Evolutionary conservation across 345 rosid genomes (phyloP).

Genomic region (Pistacia vera): DNA sequence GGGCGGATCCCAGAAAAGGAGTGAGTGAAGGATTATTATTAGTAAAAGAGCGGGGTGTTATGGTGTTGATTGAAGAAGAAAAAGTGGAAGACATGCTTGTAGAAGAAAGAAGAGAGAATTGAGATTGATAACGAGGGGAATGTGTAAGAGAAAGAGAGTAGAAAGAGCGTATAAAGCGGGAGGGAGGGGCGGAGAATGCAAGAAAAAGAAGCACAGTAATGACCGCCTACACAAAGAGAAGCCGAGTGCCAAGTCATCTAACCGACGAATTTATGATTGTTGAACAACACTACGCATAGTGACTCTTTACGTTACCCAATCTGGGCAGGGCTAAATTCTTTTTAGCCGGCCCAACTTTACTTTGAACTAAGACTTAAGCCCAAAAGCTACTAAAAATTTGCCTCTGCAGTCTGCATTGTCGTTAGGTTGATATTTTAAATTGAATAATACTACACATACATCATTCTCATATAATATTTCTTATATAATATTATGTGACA

Average conservation of each 20-base stretch:
- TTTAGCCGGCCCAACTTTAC: not conserved
- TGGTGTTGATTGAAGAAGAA: not conserved
- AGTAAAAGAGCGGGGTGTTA: not conserved
- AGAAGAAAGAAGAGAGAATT: not conserved
- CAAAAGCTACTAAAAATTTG: too few species aligned
- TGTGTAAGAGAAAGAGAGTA: not conserved
- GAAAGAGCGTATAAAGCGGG: not conserved
- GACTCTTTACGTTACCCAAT: not conserved
- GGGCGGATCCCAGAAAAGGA: slow-evolving; percentile 10
- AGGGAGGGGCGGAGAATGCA: slow-evolving; percentile 2
- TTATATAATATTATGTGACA: too few species aligned
- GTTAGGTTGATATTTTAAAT: too few species aligned
- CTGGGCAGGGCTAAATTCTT: not conserved
- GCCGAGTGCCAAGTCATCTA: not conserved
- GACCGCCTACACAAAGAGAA: slow-evolving; percentile 6
- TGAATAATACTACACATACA: too few species aligned
- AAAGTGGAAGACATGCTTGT: not conserved
- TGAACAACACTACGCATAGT: too few species aligned
- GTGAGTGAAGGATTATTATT: not conserved
- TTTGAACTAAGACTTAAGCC: too few species aligned
- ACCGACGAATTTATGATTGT: not conserved
- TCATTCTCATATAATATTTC: too few species aligned
- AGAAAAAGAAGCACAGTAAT: slow-evolving; percentile 1
- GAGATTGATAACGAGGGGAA: not conserved
- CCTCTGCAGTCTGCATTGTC: too few species aligned